phyloP scores from a whole-genome alignment of 2,329 filamentous ascomycete genomes.

The Plectosphaerella plurivora region DNA sequence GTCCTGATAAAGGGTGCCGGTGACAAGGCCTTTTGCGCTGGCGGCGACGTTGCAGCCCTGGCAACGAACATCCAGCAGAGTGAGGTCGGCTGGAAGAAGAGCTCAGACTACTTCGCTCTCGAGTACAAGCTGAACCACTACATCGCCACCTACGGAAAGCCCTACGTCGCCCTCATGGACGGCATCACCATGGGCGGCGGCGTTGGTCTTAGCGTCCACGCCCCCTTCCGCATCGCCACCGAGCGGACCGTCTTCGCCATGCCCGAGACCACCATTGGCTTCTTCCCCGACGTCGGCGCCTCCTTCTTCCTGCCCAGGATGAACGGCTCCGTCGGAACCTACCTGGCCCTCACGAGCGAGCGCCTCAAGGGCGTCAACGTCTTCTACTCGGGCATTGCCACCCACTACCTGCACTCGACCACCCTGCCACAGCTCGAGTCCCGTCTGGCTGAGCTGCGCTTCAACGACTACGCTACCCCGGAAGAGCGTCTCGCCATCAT shows the following conservation, averaged over 20 bases:
- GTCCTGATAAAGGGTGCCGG: slow-evolving; percentile 89
- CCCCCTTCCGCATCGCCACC: slow-evolving; percentile 93
- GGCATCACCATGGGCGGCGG: slow-evolving; percentile 98
- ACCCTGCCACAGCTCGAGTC: slow-evolving; percentile 76
- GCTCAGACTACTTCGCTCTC: slow-evolving; percentile 81
- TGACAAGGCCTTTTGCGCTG: slow-evolving; percentile 81
- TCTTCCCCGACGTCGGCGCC: slow-evolving; percentile 96
- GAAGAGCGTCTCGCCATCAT: slow-evolving; percentile 65
- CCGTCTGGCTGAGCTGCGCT: slow-evolving; percentile 83
- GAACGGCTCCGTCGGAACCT: slow-evolving; percentile 82
- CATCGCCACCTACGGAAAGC: slow-evolving; percentile 90
- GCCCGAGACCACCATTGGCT: slow-evolving; percentile 97
- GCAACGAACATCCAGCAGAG: slow-evolving; percentile 69
- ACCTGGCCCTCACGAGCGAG: slow-evolving; percentile 88
- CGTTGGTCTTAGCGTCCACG: slow-evolving; percentile 89
- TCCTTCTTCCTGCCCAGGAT: slow-evolving; percentile 93
- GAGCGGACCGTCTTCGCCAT: slow-evolving; percentile 95
- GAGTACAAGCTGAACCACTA: slow-evolving; percentile 97
- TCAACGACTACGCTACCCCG: slow-evolving; percentile 69
- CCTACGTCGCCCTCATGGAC: slow-evolving; percentile 93
- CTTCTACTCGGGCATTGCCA: slow-evolving; percentile 88
- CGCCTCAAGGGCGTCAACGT: slow-evolving; percentile 76
- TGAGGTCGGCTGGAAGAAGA: slow-evolving; percentile 65
- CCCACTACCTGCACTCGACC: slow-evolving; percentile 93
- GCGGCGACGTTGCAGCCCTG: slow-evolving; percentile 81